phyloP scores from a whole-genome alignment of 139 green algal species.

The Nannochloris sp. region DNA sequence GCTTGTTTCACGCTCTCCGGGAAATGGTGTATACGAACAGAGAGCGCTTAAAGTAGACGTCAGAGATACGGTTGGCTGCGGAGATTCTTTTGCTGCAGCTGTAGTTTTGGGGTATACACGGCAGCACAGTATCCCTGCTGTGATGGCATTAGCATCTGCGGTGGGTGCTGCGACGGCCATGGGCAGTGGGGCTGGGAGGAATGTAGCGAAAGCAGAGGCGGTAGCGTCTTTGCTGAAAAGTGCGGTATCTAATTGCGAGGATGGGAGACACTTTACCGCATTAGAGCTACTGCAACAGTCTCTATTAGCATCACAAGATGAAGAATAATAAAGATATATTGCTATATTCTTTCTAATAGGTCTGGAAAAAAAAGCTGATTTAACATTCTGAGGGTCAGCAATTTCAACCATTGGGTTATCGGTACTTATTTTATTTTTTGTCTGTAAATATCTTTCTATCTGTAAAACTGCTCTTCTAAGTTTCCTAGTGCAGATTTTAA shows the following conservation, averaged over 20 bases:
- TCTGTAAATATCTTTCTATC: background rate
- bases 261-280: constrained; percentile 12
- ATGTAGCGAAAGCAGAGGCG: constrained; percentile 57
- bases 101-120: constrained; percentile 75
- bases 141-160: constrained; percentile 85
- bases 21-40: constrained; percentile 7
- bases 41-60: constrained; percentile 65
- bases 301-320: background rate
- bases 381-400: no score
- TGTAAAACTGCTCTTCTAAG: background rate
- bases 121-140: constrained; percentile 28
- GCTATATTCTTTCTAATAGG: no score
- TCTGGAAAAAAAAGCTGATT: no score
- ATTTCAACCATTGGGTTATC: no score
- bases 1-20: constrained; percentile 25
- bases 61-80: constrained; percentile 92
- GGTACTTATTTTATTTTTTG: background rate
- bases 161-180: constrained; percentile 88
- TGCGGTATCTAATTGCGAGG: background rate
- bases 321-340: background rate
- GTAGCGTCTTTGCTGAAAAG: constrained; percentile 15
- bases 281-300: background rate
- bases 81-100: constrained; percentile 88
- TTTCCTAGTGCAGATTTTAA: background rate
- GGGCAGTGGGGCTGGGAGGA: constrained; percentile 72